Percentiles rank a stretch among this genome's conserved stretches.
These are phyloP conservation scores for Didymella pomorum DNA, from an alignment of 2,329 filamentous ascomycete species.

Conservation along the genomic window DNA sequence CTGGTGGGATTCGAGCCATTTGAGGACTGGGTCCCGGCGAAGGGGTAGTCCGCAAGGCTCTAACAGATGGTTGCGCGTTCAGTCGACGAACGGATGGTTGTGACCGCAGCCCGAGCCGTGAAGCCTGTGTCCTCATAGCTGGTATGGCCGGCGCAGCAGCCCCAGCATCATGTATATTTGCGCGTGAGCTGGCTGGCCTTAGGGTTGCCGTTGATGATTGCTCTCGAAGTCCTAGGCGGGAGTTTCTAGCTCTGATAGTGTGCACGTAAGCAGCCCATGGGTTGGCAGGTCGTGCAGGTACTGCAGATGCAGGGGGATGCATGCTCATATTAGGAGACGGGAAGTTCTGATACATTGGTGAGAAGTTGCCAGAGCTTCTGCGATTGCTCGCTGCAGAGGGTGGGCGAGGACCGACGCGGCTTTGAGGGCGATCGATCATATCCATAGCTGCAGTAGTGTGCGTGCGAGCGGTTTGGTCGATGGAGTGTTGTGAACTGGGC, in stretches of 20 bases:
- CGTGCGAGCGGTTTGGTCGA: slow-evolving; percentile 40
- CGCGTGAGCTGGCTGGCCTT: slow-evolving; percentile 44
- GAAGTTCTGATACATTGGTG: slow-evolving; percentile 40
- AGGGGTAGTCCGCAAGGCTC: slow-evolving; percentile 47
- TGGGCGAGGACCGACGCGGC: slow-evolving; percentile 47
- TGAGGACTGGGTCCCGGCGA: slow-evolving; percentile 34
- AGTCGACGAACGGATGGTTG: slow-evolving; percentile 49
- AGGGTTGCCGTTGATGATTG: slow-evolving; percentile 52
- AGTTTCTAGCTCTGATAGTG: slow-evolving; percentile 37
- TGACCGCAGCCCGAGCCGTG: slow-evolving; percentile 46
- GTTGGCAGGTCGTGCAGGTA: slow-evolving; percentile 37
- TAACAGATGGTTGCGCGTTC: slow-evolving; percentile 46
- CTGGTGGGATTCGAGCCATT: slow-evolving; percentile 24
- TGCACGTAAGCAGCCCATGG: slow-evolving; percentile 50
- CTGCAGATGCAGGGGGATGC: slow-evolving; percentile 44
- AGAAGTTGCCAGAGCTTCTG: slow-evolving; percentile 45
- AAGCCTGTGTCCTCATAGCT: slow-evolving; percentile 44
- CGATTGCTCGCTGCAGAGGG: slow-evolving; percentile 45
- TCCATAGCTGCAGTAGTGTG: slow-evolving; percentile 42
- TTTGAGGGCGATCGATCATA: slow-evolving; percentile 50
- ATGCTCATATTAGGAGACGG: slow-evolving; percentile 44
- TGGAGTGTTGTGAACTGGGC: slow-evolving; percentile 37
- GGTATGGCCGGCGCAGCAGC: slow-evolving; percentile 23
- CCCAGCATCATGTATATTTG: slow-evolving; percentile 43
- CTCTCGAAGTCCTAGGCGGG: slow-evolving; percentile 48